phyloP scores from a whole-genome alignment of 2,329 filamentous ascomycete species.

The Pseudocercospora musae region DNA sequence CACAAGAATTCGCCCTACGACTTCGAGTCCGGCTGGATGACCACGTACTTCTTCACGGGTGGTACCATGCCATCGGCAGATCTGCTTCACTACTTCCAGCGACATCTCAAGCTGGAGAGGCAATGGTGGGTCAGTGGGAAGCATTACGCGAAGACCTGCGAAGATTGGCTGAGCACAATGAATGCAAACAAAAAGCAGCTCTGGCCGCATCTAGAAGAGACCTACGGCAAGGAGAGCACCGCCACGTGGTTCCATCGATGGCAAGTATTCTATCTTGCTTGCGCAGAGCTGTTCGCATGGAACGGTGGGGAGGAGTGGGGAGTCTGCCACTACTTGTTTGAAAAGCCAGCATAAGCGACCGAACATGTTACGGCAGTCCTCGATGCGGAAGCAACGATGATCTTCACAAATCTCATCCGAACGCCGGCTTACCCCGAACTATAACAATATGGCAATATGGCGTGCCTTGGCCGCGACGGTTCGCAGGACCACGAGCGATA shows the following conservation, averaged over 20 bases:
- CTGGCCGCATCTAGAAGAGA: slow-evolving; percentile 63
- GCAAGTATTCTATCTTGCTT: slow-evolving; percentile 71
- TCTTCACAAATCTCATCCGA: neutral
- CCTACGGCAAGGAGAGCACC: slow-evolving; percentile 60
- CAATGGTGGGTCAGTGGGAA: slow-evolving; percentile 71
- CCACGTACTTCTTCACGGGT: slow-evolving; percentile 68
- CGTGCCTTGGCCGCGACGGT: neutral
- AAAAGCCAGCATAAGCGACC: slow-evolving; percentile 44
- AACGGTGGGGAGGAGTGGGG: slow-evolving; percentile 66
- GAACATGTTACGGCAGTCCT: neutral
- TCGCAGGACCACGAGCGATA: neutral
- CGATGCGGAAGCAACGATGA: neutral
- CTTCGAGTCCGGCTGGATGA: slow-evolving; percentile 72
- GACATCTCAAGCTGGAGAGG: slow-evolving; percentile 55
- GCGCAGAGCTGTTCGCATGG: slow-evolving; percentile 66
- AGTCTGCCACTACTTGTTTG: slow-evolving; percentile 64
- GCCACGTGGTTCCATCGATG: slow-evolving; percentile 65
- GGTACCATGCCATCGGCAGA: slow-evolving; percentile 70
- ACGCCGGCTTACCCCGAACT: neutral
- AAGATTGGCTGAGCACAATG: slow-evolving; percentile 65
- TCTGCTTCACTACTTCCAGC: slow-evolving; percentile 64
- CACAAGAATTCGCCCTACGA: slow-evolving; percentile 66
- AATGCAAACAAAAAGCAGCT: slow-evolving; percentile 56
- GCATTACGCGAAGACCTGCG: slow-evolving; percentile 68
- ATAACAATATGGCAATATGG: neutral